Base-by-base conservation (phyloP, 352 stramenopile genomes). In the Saprolegnia diclina region DNA sequence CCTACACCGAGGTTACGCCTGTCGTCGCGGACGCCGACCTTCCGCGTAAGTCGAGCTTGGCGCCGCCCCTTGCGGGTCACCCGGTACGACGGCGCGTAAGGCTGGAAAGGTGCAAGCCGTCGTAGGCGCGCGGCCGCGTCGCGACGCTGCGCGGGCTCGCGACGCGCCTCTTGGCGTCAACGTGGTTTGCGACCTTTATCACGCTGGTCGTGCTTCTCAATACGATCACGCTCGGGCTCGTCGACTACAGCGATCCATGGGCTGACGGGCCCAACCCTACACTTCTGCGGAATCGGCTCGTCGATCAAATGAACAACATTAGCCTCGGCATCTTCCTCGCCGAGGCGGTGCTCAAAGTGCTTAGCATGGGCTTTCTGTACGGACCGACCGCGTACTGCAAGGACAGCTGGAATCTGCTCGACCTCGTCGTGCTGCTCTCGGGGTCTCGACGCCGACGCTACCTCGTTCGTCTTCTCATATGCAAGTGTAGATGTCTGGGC, bases 401-500 rank as follows among this genome's bases (percentile, higher is more conserved):
- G 13, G 89, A 98, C 73, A 74, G 76, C 10, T 98, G 91, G 92
- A 98, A 98, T 56, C 69, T 92, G 22, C 77, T 98, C 26, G 92
- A 98, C 67, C 98, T 98, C 71, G 75, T 95, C 37, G 89, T 97
- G 38, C 91, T 98, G 63, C 55, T 95, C 16, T 85, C 87, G 22
- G 92, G 84, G 81, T 96, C n/a, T n/a, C n/a, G n/a, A n/a, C n/a
- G n/a, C n/a, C n/a, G n/a, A n/a, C n/a, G n/a, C n/a, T n/a, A 57
- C 45, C n/a, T 54, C 21, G n/a, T 14, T 16, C 59, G 4, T 42
- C 21, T 52, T 54, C 35, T 14, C 24, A 37, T 9, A 67, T 59
- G 4, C 21, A 18, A n/a, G 19, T 22, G 38, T 66, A 66, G 57
- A 9, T 40, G 37, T 54, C 11, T 66, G 9, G 53, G 48, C 57